Base-by-base conservation (phyloP, 192 early-diverging fungal genomes). In the Coemansia umbellata region DNA sequence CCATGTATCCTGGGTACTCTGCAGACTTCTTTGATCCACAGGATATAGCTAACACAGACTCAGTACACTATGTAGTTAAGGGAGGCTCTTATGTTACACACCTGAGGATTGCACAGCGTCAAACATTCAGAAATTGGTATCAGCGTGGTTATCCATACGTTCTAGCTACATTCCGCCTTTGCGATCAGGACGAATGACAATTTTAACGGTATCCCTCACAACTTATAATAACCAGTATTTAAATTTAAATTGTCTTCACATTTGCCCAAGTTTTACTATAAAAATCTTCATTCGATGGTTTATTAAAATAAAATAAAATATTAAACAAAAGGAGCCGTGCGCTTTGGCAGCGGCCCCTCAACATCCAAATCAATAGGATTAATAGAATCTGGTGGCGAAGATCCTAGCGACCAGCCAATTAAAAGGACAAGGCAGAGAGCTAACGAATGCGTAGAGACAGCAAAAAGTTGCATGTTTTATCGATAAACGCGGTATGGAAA, bases 81-180 rank as follows among this genome's bases (percentile, higher is more conserved):
- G 94, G 94, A 39, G 94, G 64, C 0, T 85, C 82, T 2, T 97
- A 91, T 86, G 91, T 90, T 8, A 97, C 94, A 0, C 85, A 89
- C 43, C 89, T 89, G 8, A 40, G 84, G 7, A 80, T 95, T 11
- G 85, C 85, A 6, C 72, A 72, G 18, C 55, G 94, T 15, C 54
- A 68, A 40, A 82, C 85, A 5, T 92, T 94, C 69, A 57, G 89
- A 9, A 97, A 97, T 66, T 97, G 92, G 92, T 95, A 91, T 53
- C 94, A 97, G 69, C 53, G 82, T 14, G 81, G 66, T 4, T 96
- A 96, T 58, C 87, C 87, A 9, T 96, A 81, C 58, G 86, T 91
- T 8, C 87, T 93, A 78, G 81, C 84, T 5, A 85, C 80, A 0
- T 93, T 92, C 78, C 75, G 92, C 22, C 66, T 85, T 3, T 80